phyloP scores from a whole-genome alignment of 768 basidiomycete species.

The Phaffia australis region DNA sequence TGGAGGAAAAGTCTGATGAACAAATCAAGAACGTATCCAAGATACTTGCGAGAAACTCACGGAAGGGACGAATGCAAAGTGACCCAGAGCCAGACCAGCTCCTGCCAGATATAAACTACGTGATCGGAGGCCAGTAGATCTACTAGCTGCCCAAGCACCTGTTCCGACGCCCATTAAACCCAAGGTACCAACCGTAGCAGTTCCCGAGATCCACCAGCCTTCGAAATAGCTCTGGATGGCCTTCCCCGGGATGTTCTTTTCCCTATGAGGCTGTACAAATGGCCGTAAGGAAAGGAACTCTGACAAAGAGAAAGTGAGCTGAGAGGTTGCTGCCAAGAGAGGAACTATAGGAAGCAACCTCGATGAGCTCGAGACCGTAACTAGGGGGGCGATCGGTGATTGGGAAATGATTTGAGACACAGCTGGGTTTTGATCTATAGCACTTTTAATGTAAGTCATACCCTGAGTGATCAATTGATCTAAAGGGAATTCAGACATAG shows the following conservation, averaged over 20 bases:
- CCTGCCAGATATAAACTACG: background rate
- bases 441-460: background rate
- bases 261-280: background rate
- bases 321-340: background rate
- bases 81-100: background rate
- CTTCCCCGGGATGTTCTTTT: background rate
- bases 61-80: conserved; percentile 4
- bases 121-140: background rate
- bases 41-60: background rate
- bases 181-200: background rate
- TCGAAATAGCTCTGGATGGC: conserved; percentile 12
- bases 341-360: background rate
- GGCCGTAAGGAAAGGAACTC: conserved; percentile 1
- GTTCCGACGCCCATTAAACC: background rate
- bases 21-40: too few species aligned
- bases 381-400: background rate
- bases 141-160: conserved; percentile 4
- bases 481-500: background rate
- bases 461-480: conserved; percentile 10
- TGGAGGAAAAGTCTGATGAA: background rate
- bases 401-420: background rate
- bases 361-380: background rate
- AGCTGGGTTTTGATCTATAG: background rate
- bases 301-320: background rate
- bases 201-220: conserved; percentile 8